Base-by-base conservation (phyloP, 1,284 basidiomycete genomes). In the Tilletia walkeri region DNA sequence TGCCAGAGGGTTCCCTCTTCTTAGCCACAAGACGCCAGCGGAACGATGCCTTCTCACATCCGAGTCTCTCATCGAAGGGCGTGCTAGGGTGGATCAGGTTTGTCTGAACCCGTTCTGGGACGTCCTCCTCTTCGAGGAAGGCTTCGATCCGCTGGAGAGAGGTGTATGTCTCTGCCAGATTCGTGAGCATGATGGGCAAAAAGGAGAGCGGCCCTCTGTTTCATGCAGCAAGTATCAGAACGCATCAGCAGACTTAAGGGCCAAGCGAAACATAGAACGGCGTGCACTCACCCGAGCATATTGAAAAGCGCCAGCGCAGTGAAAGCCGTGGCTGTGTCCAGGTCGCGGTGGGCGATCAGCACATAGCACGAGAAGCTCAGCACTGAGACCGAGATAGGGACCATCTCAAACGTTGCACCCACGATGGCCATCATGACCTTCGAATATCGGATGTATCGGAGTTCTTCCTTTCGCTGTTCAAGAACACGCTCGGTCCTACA, bases 31-130 rank as follows among this genome's bases (percentile, higher is more conserved):
- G 41, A 10, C 70, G 67, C 73, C 72, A 73, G 4, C 70, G 88
- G 82, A 92, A 88, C 3, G 88, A 87, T 1, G 89, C 91, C 50
- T 89, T 85, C 69, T 88, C 84, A 65, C 92, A 87, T 0, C 89
- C 90, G 61, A 92, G 85, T 18, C 88, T 89, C 9, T 86, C 85
- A 0, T 80, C 73, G 65, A 49, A 49, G 10, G 65, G 76, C 14
- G 30, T 6, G 20, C 38, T 41, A 16, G 59, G 59, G n/a, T 41
- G 59, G 34, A 63, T 63, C 9, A 63, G 59, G 3, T 39, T 36
- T n/a, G 59, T 39, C 38, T 63, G 59, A 4, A 63, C 59, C 30
- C 59, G 30, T 16, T 63, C 59, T 36, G 59, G 59, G 7, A 63
- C 59, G 34, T 63, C 59, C 34, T 63, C 59, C 16, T 63, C 59